Base-by-base conservation (phyloP, 208 protist genomes). In the Zelonia costaricensis region DNA sequence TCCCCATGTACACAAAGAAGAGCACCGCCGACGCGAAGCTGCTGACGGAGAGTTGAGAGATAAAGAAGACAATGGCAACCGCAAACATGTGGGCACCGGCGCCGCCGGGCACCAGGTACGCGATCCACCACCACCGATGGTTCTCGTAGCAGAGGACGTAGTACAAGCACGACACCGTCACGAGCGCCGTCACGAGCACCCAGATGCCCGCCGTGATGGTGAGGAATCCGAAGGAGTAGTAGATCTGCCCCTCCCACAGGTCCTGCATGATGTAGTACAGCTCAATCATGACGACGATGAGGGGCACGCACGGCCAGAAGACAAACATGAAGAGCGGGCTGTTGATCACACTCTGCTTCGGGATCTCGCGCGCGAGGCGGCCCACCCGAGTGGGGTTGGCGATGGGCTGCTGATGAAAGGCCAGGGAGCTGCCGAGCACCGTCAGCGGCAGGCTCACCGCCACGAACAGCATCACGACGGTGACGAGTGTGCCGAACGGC, bases 161-260 rank as follows among this genome's bases (percentile, higher is more conserved):
- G 82, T 99, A 99, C 49, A 95, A 78, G 68, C 99, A 94, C 15
- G 99, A 95, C 40, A 99, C 93, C 22, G 98, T 97, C 51, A 99
- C 97, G 47, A 99, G 95, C 1, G 86, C 93, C 27, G 82, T 91
- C 18, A 98, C 98, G 20, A 99, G 57, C 18, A 98, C 60, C 67
- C 99, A 92, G 31, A 99, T 97, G 20, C 98, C 23, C 48, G 97
- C 95, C 10, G 99, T 97, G 47, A 99, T 45, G 40, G 94, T 83
- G 13, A 99, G 88, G 80, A 99, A 99, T 30, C 97, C 94, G 61
- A 99, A 99, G 35, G 99, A 94, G 88, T 99, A 99, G 86, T 99
- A 99, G 51, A 99, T 93, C 77, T 92, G 83, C 18, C 98, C 90
- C 18, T 76, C 73, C 91, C 93, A 97, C 3, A 99, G 53, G 9